phyloP scores from a whole-genome alignment of 164 flowering plant genomes.

The Malania oleifera region DNA sequence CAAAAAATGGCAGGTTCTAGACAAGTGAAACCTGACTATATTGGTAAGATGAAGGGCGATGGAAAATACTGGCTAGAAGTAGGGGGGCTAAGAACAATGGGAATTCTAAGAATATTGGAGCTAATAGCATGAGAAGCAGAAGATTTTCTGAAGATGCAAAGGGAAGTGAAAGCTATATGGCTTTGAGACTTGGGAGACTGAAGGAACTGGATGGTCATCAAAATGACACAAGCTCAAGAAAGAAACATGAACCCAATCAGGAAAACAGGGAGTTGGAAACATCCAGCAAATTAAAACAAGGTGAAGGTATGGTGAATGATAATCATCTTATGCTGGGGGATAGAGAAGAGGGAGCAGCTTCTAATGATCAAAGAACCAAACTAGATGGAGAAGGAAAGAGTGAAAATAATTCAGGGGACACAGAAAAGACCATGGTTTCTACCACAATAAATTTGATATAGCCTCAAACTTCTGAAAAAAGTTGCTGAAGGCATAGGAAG shows the following conservation, averaged over 20 bases:
- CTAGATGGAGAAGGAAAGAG: not conserved
- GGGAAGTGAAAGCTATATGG: not conserved
- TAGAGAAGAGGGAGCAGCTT: not conserved
- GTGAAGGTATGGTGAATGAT: not conserved
- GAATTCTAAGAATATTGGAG: slow-evolving; percentile 9
- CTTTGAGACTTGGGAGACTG: not conserved
- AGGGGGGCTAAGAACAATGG: slow-evolving; percentile 16
- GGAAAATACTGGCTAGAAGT: slow-evolving; percentile 22
- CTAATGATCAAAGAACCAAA: not conserved
- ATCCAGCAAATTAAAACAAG: not conserved
- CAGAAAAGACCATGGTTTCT: not conserved
- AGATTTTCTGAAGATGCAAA: not conserved
- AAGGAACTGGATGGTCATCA: not conserved
- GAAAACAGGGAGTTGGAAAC: not conserved
- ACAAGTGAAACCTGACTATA: slow-evolving; percentile 12
- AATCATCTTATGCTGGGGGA: slow-evolving; percentile 1
- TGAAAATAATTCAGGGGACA: too few relatives aligned
- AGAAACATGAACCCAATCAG: not conserved
- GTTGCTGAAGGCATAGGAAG: too few relatives aligned
- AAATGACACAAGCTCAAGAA: not conserved
- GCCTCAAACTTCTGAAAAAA: too few relatives aligned
- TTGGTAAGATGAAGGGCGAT: slow-evolving; percentile 21
- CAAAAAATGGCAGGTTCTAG: slow-evolving; percentile 8
- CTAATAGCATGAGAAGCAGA: slow-evolving; percentile 2
- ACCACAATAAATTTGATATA: too few relatives aligned